Conservation (phyloP, 1,284 basidiomycete species). For the Moesziomyces parantarcticus region DNA sequence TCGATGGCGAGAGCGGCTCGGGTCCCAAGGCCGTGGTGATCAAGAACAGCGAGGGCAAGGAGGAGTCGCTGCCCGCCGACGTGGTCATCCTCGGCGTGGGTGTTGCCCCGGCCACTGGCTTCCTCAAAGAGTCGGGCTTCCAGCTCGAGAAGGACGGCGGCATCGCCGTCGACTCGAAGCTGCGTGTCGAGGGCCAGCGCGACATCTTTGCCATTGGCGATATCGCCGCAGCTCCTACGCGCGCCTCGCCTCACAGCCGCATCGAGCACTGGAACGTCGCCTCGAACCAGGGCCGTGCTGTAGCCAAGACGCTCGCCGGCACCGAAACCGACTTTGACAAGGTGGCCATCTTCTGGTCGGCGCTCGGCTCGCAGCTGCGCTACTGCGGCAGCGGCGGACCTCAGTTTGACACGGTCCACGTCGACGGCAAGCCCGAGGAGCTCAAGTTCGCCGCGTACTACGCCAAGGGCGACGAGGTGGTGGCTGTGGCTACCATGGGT, state of each 20-base stretch:
- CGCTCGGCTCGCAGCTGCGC: slow-evolving; percentile 80
- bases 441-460: slow-evolving; percentile 79
- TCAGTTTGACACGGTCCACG: slow-evolving; percentile 78
- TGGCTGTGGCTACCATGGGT: slow-evolving; percentile 87
- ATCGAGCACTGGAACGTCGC: slow-evolving; percentile 95
- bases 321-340: slow-evolving; percentile 73
- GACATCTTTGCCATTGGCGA: slow-evolving; percentile 89
- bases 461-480: slow-evolving; percentile 78
- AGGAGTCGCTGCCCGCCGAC: slow-evolving; percentile 76
- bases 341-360: slow-evolving; percentile 85
- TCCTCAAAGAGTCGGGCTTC: slow-evolving; percentile 75
- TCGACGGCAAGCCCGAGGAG: slow-evolving; percentile 81
- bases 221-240: slow-evolving; percentile 83
- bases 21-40: slow-evolving; percentile 73
- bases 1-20: slow-evolving; percentile 70
- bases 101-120: slow-evolving; percentile 84
- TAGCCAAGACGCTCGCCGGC: slow-evolving; percentile 73
- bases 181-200: slow-evolving; percentile 75
- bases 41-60: slow-evolving; percentile 72
- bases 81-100: slow-evolving; percentile 89
- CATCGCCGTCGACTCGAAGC: slow-evolving; percentile 81
- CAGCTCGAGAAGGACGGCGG: slow-evolving; percentile 74
- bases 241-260: slow-evolving; percentile 72
- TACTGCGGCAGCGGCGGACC: slow-evolving; percentile 79
- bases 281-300: slow-evolving; percentile 84